Base-by-base conservation (phyloP, 2,329 filamentous ascomycete species). In the Lasiodiplodia gonubiensis region DNA sequence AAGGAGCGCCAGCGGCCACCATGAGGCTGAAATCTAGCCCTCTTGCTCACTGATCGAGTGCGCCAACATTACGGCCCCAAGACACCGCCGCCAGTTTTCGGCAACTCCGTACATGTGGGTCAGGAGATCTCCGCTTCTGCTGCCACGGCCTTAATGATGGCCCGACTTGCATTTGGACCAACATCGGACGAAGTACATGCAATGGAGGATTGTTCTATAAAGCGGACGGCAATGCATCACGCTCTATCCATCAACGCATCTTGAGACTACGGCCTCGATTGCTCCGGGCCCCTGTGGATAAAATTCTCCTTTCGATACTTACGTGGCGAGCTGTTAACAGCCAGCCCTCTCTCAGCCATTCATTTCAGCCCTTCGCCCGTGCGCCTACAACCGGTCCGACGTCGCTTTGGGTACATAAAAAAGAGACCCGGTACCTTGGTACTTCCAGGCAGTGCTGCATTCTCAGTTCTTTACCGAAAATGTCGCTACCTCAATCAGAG, bases 401-500 rank as follows among this genome's bases (percentile, higher is more conserved):
- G 42, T 3, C n/a, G 7, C 42, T n/a, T n/a, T n/a, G 42, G 11
- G 18, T 10, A 10, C 42, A 16, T 46, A 46, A 6, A 10, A 52
- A 52, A 52, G 25, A 16, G 23, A 27, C 12, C 25, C 11, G 23
- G 12, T 46, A 46, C 42, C 42, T 18, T 21, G 42, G 42, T 46
- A 21, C 42, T 21, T 46, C 21, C 18, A 18, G n/a, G n/a, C n/a
- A n/a, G 7, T 1, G 11, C n/a, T 23, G 12, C 21, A 51, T 14
- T 10, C 11, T 5, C 49, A 52, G 8, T 11, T 30, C 14, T 3
- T 7, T 59, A 12, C 8, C 16, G 10, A n/a, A 25, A n/a, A 59
- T 59, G 55, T 59, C 55, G 14, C 23, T 46, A n/a, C 55, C 55
- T 2, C 55, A 48, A 3, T 59, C 57, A 4, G 57, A 61, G n/a